Evolutionary conservation across 371 early-diverging fungal species (phyloP).

Genomic region (Mucor velutinosus): DNA sequence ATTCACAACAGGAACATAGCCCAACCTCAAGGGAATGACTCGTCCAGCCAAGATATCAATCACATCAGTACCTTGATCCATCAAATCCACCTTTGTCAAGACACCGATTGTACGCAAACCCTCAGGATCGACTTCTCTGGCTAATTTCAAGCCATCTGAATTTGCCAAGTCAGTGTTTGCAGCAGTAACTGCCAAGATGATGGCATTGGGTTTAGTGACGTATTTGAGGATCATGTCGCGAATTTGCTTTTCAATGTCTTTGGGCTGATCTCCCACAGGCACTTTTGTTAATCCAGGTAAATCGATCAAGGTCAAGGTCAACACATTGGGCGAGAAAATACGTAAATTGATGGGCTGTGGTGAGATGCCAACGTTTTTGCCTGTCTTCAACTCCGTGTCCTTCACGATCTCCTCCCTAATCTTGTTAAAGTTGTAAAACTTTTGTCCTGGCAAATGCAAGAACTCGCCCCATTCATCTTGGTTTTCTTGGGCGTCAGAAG

Average conservation of each 20-base stretch:
- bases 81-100: conserved; percentile 98
- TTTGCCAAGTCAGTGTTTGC: conserved; percentile 99
- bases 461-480: conserved; percentile 97
- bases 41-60: conserved; percentile 98
- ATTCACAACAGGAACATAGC: conserved; percentile 95
- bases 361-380: conserved; percentile 88
- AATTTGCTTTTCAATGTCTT: conserved; percentile 97
- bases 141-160: conserved; percentile 96
- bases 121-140: conserved; percentile 97
- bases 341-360: conserved; percentile 94
- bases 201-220: conserved; percentile 92
- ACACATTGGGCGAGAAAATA: conserved; percentile 92
- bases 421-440: conserved; percentile 90
- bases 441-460: conserved; percentile 91
- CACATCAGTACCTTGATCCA: conserved; percentile 99
- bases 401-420: conserved; percentile 93
- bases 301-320: conserved; percentile 98
- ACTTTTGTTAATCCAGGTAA: conserved; percentile 98
- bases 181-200: conserved; percentile 97
- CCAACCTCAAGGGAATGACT: conserved; percentile 93
- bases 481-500: conserved; percentile 42
- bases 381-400: conserved; percentile 93
- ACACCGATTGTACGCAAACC: conserved; percentile 98
- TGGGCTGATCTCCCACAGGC: conserved; percentile 98
- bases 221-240: conserved; percentile 96